Evolutionary conservation across 768 basidiomycete genomes (phyloP), one percentile per base, ranked within the genome.

Genomic region (Lenzites betulinus): DNA sequence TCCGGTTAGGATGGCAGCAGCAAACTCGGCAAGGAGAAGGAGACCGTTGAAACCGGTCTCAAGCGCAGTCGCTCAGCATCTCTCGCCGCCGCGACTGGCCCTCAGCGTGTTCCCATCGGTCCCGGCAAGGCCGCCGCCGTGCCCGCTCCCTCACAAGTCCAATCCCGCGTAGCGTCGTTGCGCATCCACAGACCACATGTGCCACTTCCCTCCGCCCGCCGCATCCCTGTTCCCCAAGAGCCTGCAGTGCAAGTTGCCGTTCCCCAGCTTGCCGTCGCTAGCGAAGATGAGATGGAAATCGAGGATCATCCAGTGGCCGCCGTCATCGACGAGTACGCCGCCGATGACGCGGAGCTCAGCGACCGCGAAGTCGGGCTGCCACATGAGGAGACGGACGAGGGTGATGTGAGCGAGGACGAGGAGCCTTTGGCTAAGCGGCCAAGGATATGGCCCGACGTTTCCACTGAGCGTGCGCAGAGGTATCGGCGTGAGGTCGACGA

Each of bases 391-490:
- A 60, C 55, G 23, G 65, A 61, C 25, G 55, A 49, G 33, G 62
- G 51, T 18, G 55, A 58, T 12, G 51, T 60, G 38, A 33, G 47
- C 47, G 47, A 64, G 58, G 51, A 48, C 25, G 65, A 59, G 39
- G 62, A 66, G 51, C 28, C 48, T 23, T 13, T 56, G 16, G 44
- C 50, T 64, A 76, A 51, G 81, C 81, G 63, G 71, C 76, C 23
- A 71, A 81, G 84, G 53, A 69, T 87, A 46, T 93, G 91, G 89
- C 91, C 91, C n/a, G 86, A 90, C 42, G 76, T 87, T 58, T 78
- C 83, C 23, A 87, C 89, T 3, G 83, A 83, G 42, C 83, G 79
- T 60, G 83, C 82, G 9, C 70, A 79, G 57, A 78, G 77, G 64
- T 88, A 86, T 67, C 74, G 82, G 71, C 79, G 76, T 55, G 81